phyloP scores from a whole-genome alignment of 208 protist genomes.

The Borovskyia barvae region DNA sequence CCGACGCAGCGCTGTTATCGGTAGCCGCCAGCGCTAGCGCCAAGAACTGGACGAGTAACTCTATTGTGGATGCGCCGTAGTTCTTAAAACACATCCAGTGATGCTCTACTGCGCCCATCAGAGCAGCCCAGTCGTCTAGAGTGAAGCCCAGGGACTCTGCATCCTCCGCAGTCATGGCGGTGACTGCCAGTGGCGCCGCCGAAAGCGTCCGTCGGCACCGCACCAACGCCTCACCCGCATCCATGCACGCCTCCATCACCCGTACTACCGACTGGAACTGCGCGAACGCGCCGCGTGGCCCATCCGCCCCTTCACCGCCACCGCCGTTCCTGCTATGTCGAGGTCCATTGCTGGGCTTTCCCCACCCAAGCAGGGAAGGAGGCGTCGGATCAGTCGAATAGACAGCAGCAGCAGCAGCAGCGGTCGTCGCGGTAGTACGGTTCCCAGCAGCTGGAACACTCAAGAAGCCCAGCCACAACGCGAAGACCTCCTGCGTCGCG shows the following conservation, averaged over 20 bases:
- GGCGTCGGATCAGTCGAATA: not conserved
- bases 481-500: slow-evolving; percentile 24
- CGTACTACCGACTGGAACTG: slow-evolving; percentile 48
- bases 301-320: not conserved
- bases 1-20: slow-evolving; percentile 8
- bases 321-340: not conserved
- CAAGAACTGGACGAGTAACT: slow-evolving; percentile 53
- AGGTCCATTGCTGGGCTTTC: not conserved
- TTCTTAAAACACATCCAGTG: slow-evolving; percentile 28
- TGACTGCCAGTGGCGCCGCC: not conserved
- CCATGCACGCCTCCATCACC: slow-evolving; percentile 63
- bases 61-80: slow-evolving; percentile 29
- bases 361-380: slow-evolving; percentile 10
- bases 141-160: slow-evolving; percentile 16
- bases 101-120: slow-evolving; percentile 48
- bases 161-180: not conserved
- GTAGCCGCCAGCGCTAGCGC: slow-evolving; percentile 28
- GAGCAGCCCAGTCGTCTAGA: slow-evolving; percentile 32
- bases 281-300: not conserved
- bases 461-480: slow-evolving; percentile 16
- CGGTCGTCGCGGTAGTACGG: not conserved
- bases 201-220: not conserved
- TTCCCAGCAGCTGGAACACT: not conserved
- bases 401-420: not conserved
- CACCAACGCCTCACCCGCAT: slow-evolving; percentile 26